phyloP scores from a whole-genome alignment of 202 grass and related monocot genomes.

The Dendrocalamus latiflorus region DNA sequence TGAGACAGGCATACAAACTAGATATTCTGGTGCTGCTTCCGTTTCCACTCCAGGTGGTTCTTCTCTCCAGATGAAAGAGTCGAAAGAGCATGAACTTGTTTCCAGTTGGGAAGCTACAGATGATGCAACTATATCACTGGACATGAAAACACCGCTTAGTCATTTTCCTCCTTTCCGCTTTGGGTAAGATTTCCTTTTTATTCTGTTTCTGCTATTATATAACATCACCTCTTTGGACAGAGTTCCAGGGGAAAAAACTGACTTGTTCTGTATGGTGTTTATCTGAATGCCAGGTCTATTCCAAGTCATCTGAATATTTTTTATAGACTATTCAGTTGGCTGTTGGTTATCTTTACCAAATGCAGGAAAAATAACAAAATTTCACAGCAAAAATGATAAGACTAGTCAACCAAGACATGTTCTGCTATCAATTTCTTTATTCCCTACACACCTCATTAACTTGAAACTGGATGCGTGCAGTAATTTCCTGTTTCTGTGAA shows the following conservation, averaged over 20 bases:
- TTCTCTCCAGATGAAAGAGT: slow-evolving; percentile 69
- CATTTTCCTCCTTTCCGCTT: slow-evolving; percentile 96
- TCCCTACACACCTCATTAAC: background rate
- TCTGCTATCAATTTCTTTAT: slow-evolving; percentile 11
- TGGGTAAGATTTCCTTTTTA: slow-evolving; percentile 51
- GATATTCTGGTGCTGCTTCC: slow-evolving; percentile 45
- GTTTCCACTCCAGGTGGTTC: slow-evolving; percentile 62
- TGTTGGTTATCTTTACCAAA: slow-evolving; percentile 4
- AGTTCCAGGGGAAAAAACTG: background rate
- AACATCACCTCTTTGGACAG: background rate
- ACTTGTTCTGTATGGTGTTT: background rate
- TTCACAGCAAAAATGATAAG: background rate
- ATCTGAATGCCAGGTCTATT: background rate
- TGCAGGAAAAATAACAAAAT: background rate
- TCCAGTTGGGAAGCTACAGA: slow-evolving; percentile 72
- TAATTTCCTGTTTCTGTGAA: slow-evolving; percentile 6
- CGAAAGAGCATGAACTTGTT: slow-evolving; percentile 61
- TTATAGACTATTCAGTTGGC: background rate
- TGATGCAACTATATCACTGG: slow-evolving; percentile 70
- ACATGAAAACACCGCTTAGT: slow-evolving; percentile 88
- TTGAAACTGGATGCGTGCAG: background rate
- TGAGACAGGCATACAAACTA: slow-evolving; percentile 50
- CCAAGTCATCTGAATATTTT: background rate
- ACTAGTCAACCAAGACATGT: slow-evolving; percentile 6
- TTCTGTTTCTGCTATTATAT: slow-evolving; percentile 2